Evolutionary conservation across 169 alveolate species (phyloP).

Genomic region (Plasmodium relictum): DNA sequence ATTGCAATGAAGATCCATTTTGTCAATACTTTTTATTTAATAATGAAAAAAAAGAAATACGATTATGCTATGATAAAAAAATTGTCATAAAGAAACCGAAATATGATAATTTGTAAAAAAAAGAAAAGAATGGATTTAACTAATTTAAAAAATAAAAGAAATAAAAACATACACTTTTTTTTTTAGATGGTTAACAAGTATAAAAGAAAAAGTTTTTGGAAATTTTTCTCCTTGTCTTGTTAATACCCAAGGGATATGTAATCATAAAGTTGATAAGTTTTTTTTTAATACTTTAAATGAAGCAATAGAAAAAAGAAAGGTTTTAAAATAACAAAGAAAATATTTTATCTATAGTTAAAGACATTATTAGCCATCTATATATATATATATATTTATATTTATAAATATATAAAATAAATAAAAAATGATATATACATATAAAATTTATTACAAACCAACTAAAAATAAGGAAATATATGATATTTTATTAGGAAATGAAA

Average conservation of each 20-base stretch:
- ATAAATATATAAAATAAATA: not conserved
- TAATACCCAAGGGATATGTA: constrained; percentile 74
- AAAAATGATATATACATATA: not conserved
- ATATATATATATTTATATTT: not conserved
- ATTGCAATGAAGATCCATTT: constrained; percentile 73
- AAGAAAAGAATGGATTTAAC: not conserved
- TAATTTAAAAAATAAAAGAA: not conserved
- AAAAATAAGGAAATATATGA: not conserved
- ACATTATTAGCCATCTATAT: not conserved
- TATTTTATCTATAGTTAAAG: not conserved
- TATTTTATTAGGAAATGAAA: constrained; percentile 33
- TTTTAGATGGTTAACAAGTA: constrained; percentile 40
- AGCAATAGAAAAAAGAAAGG: constrained; percentile 68
- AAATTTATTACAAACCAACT: not conserved
- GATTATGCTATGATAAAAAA: constrained; percentile 72
- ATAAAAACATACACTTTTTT: not conserved
- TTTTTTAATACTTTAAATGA: constrained; percentile 50
- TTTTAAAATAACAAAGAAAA: constrained; percentile 10
- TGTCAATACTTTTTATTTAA: constrained; percentile 54
- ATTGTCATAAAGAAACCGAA: constrained; percentile 30
- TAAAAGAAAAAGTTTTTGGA: constrained; percentile 50
- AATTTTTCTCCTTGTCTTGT: constrained; percentile 49
- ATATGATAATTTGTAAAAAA: constrained; percentile 38
- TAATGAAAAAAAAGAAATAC: constrained; percentile 41
- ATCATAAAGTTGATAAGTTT: constrained; percentile 43